phyloP scores from a whole-genome alignment of 2,329 filamentous ascomycete genomes.

The Tricladium varicosporioides region DNA sequence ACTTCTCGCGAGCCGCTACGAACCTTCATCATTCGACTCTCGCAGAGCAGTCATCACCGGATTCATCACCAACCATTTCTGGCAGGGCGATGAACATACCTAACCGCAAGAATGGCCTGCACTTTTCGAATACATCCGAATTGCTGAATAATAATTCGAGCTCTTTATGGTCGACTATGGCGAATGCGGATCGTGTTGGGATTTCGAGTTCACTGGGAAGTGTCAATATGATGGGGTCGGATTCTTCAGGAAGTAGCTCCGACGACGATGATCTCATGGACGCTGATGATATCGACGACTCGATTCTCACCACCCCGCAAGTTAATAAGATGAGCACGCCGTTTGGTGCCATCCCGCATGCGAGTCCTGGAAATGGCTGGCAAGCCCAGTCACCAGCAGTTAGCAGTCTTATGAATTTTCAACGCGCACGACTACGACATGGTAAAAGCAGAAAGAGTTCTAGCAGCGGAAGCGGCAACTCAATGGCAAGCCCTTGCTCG shows the following conservation, averaged over 20 bases:
- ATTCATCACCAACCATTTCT: slow-evolving; percentile 83
- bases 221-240: slow-evolving; percentile 67
- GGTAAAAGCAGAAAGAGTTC: slow-evolving; percentile 64
- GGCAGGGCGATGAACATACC: slow-evolving; percentile 67
- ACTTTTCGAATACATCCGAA: slow-evolving; percentile 55
- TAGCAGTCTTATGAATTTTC: slow-evolving; percentile 78
- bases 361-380: slow-evolving; percentile 60
- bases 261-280: slow-evolving; percentile 71
- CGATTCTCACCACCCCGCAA: slow-evolving; percentile 81
- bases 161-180: slow-evolving; percentile 69
- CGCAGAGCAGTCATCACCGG: slow-evolving; percentile 82
- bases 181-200: slow-evolving; percentile 65
- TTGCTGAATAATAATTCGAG: slow-evolving; percentile 56
- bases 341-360: slow-evolving; percentile 38
- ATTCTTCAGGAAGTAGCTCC: slow-evolving; percentile 71
- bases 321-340: slow-evolving; percentile 57
- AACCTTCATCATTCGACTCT: slow-evolving; percentile 94
- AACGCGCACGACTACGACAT: slow-evolving; percentile 56
- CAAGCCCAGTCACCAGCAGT: slow-evolving; percentile 67
- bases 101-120: slow-evolving; percentile 44
- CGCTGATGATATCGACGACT: slow-evolving; percentile 71
- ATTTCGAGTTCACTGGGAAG: slow-evolving; percentile 67
- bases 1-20: slow-evolving; percentile 90
- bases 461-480: slow-evolving; percentile 70
- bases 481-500: slow-evolving; percentile 65